These are phyloP conservation scores for Cairneyella variabilis DNA, from an alignment of 495 filamentous ascomycete species.

Conservation along the genomic window DNA sequence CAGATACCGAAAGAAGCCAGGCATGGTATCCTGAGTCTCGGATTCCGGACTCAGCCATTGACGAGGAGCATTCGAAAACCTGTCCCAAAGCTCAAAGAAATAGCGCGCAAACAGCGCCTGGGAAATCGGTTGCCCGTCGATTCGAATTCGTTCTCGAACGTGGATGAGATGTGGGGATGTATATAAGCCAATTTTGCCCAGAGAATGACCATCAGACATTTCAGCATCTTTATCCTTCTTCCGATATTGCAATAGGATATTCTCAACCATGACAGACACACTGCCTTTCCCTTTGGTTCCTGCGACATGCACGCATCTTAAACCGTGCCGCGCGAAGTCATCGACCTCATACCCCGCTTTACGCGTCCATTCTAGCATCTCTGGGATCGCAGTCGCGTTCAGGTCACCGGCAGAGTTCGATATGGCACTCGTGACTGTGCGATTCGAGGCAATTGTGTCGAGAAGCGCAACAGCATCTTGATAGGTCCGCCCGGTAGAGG, in stretches of 20 bases:
- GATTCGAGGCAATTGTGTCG: constrained; percentile 74
- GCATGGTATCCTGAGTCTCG: constrained; percentile 30
- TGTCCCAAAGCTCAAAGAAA: constrained; percentile 66
- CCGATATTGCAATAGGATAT: constrained; percentile 18
- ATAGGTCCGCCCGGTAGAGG: constrained; percentile 36
- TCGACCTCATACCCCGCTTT: constrained; percentile 63
- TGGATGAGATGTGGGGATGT: constrained; percentile 61
- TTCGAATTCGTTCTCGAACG: constrained; percentile 61
- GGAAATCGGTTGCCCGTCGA: constrained; percentile 49
- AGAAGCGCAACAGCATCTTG: constrained; percentile 44
- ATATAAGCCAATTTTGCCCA: constrained; percentile 55
- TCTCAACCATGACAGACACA: constrained; percentile 28
- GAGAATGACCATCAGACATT: background rate
- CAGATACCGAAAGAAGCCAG: constrained; percentile 86
- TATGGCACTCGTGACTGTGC: constrained; percentile 46
- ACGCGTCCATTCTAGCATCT: constrained; percentile 77
- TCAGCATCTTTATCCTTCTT: background rate
- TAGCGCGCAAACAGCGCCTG: constrained; percentile 52
- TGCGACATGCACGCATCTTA: constrained; percentile 48
- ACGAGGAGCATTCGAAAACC: constrained; percentile 37
- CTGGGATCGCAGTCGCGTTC: constrained; percentile 76
- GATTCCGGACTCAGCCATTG: constrained; percentile 39
- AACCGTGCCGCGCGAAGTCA: constrained; percentile 26
- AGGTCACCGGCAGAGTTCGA: constrained; percentile 36
- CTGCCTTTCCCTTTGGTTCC: constrained; percentile 63